These are phyloP conservation scores for Carex littledalei DNA, from an alignment of 176 grass and related monocot species.

Conservation along the genomic window DNA sequence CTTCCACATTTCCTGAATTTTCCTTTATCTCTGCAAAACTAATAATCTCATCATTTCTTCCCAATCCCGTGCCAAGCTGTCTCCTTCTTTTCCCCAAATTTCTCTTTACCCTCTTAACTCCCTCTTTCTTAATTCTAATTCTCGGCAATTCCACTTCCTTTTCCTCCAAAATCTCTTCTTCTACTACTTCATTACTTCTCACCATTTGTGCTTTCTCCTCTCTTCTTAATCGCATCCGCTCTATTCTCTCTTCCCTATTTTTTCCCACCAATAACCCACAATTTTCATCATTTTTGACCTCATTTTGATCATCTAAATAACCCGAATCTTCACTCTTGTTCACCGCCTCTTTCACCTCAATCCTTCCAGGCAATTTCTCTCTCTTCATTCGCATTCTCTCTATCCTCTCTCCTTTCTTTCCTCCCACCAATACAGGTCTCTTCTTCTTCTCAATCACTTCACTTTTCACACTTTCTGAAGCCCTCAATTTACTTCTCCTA, in stretches of 20 bases:
- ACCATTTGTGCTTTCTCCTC: background rate
- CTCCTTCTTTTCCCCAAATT: background rate
- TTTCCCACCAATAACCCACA: background rate
- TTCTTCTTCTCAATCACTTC: background rate
- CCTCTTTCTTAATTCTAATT: slow-evolving; percentile 3
- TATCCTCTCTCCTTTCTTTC: slow-evolving; percentile 13
- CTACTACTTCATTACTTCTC: background rate
- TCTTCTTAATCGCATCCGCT: background rate
- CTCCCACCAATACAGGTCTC: background rate
- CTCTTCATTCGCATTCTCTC: slow-evolving; percentile 5
- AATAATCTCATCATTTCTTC: slow-evolving; percentile 4
- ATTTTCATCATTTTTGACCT: background rate
- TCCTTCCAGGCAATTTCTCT: background rate
- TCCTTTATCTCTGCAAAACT: background rate
- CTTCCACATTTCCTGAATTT: background rate
- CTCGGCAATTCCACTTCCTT: background rate
- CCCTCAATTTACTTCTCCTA: background rate
- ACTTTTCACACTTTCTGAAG: background rate
- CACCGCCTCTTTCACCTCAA: background rate
- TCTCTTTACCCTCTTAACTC: background rate
- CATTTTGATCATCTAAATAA: background rate
- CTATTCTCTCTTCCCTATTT: slow-evolving; percentile 1
- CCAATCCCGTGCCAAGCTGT: background rate
- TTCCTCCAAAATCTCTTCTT: background rate
- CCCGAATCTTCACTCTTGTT: background rate